Evolutionary conservation across 140 eudicot species (phyloP).

Genomic region (Erigeron philadelphicus): DNA sequence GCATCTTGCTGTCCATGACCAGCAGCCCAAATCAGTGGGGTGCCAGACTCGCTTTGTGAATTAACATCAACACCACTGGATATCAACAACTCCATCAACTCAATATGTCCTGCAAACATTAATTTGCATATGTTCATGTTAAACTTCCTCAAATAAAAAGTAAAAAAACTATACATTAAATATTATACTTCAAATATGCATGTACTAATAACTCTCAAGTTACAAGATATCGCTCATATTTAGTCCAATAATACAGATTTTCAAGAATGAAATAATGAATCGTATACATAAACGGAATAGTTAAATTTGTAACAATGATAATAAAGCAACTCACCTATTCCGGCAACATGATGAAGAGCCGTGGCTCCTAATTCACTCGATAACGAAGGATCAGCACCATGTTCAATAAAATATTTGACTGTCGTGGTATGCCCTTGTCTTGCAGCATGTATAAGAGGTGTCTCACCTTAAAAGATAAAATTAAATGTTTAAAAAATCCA

Average conservation of each 20-base stretch:
- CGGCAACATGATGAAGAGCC: constrained; percentile 86
- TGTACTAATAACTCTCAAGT: constrained; percentile 5
- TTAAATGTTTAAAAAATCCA: too few relatives aligned
- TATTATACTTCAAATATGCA: neutral
- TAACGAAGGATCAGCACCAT: constrained; percentile 76
- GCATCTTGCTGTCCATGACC: constrained; percentile 83
- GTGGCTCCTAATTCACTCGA: constrained; percentile 87
- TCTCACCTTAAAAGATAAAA: constrained; percentile 54
- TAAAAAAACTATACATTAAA: neutral
- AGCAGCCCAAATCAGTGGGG: constrained; percentile 96
- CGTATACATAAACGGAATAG: neutral
- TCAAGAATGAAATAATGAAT: neutral
- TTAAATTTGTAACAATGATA: neutral
- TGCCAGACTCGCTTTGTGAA: constrained; percentile 91
- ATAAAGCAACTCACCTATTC: constrained; percentile 54
- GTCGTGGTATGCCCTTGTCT: constrained; percentile 79
- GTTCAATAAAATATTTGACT: constrained; percentile 66
- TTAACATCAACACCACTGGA: constrained; percentile 55
- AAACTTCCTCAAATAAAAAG: neutral
- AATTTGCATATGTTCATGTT: neutral
- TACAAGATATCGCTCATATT: constrained; percentile 6
- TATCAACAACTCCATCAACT: constrained; percentile 61
- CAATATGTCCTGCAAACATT: constrained; percentile 62
- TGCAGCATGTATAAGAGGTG: constrained; percentile 93
- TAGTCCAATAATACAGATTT: constrained; percentile 9